Evolutionary conservation across 257 asterid species (phyloP).

Genomic region (Verbascum thapsus): DNA sequence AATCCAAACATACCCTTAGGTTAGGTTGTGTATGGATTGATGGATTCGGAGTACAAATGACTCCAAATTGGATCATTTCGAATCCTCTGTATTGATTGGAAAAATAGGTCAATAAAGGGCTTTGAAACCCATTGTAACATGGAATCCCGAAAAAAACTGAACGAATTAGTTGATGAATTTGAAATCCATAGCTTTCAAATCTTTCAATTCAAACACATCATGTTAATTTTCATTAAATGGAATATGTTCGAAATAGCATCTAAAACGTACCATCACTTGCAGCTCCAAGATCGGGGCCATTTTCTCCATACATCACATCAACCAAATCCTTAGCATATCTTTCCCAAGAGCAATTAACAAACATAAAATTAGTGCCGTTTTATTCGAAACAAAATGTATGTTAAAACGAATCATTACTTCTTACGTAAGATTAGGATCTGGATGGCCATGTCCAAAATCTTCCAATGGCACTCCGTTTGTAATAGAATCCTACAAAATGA

Average conservation of each 20-base stretch:
- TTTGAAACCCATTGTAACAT: no score
- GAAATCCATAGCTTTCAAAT: no score
- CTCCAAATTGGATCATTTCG: no score
- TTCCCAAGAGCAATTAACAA: conserved; percentile 31
- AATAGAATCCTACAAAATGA: conserved; percentile 62
- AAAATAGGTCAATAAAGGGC: no score
- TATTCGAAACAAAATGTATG: conserved; percentile 16
- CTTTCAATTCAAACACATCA: no score
- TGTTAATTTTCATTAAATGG: not conserved
- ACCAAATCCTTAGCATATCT: conserved; percentile 97
- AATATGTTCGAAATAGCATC: conserved; percentile 25
- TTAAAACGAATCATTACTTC: conserved; percentile 31
- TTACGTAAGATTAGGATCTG: conserved; percentile 98
- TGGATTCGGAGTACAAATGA: no score
- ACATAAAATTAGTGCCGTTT: conserved; percentile 31
- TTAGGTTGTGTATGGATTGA: no score
- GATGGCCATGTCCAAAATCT: conserved; percentile 99
- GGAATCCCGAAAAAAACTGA: no score
- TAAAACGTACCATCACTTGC: conserved; percentile 89
- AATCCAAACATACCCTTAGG: no score
- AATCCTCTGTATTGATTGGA: no score
- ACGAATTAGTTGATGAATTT: no score
- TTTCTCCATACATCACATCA: conserved; percentile 66
- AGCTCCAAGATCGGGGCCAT: conserved; percentile 97
- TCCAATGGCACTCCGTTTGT: conserved; percentile 87